Evolutionary conservation across 1,139 yeast genomes (phyloP).

Genomic region (Yamadazyma epiphylla): DNA sequence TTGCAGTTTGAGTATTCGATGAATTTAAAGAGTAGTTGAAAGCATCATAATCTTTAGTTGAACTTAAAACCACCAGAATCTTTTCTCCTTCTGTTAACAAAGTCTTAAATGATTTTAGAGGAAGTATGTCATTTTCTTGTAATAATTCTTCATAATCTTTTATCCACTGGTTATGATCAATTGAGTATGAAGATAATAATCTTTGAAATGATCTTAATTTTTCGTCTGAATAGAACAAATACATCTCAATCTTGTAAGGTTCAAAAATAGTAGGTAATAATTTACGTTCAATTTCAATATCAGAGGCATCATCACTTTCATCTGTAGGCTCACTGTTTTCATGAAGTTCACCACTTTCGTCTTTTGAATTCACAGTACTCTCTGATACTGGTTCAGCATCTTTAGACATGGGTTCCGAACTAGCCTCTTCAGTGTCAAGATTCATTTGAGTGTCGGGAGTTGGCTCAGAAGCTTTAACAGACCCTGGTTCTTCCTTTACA

Average conservation of each 20-base stretch:
- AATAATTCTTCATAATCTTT: constrained; percentile 36
- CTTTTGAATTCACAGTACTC: not conserved
- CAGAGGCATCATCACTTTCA: not conserved
- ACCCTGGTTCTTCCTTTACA: too few relatives aligned
- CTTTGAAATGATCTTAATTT: constrained; percentile 35
- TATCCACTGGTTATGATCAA: constrained; percentile 53
- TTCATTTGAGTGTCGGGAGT: too few relatives aligned
- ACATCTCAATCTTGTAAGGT: constrained; percentile 33
- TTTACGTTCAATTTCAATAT: not conserved
- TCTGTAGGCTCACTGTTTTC: not conserved
- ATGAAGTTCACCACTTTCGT: not conserved
- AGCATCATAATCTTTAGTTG: constrained; percentile 14
- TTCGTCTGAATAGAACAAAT: constrained; percentile 50
- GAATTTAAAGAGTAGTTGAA: not conserved
- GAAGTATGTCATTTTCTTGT: constrained; percentile 39
- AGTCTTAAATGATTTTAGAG: constrained; percentile 42
- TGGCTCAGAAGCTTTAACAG: not conserved
- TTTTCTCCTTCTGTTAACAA: constrained; percentile 56
- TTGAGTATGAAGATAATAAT: constrained; percentile 32
- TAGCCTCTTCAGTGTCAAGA: too few relatives aligned
- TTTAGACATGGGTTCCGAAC: too few relatives aligned
- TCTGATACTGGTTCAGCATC: not conserved
- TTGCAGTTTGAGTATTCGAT: not conserved
- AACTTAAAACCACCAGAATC: constrained; percentile 33
- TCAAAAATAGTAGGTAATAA: constrained; percentile 5